Conservation (phyloP, 257 asterid genomes). For the Fraxinus americana region DNA sequence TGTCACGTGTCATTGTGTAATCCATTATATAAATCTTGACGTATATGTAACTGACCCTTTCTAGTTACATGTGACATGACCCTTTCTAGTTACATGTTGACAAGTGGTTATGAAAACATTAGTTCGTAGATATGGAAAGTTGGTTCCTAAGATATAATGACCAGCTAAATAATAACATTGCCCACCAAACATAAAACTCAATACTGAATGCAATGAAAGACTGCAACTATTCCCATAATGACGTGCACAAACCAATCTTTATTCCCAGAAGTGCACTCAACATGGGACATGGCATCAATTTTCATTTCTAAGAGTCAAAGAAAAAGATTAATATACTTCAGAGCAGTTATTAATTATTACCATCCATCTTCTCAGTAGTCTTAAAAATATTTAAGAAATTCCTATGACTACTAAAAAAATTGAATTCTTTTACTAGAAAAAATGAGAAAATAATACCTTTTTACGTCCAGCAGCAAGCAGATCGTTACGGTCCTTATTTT, state of each 20-base stretch:
- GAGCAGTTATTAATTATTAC: not conserved
- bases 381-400: not conserved
- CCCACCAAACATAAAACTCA: not conserved
- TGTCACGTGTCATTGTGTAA: no score
- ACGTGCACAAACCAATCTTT: not conserved
- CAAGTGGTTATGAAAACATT: not conserved
- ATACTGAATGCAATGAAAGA: not conserved
- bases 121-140: not conserved
- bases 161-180: not conserved
- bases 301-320: constrained; percentile 3
- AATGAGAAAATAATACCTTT: constrained; percentile 47
- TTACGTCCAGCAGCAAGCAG: constrained; percentile 91
- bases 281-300: not conserved
- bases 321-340: not conserved
- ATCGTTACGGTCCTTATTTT: constrained; percentile 82
- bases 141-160: not conserved
- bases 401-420: not conserved
- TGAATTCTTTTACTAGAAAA: not conserved
- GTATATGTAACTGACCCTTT: no score
- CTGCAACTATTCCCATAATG: not conserved
- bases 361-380: not conserved
- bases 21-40: no score
- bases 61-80: no score
- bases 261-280: constrained; percentile 5
- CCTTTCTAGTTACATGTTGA: not conserved